Conservation (phyloP, 768 basidiomycete genomes). For the Naganishia vaughanmartiniae region DNA sequence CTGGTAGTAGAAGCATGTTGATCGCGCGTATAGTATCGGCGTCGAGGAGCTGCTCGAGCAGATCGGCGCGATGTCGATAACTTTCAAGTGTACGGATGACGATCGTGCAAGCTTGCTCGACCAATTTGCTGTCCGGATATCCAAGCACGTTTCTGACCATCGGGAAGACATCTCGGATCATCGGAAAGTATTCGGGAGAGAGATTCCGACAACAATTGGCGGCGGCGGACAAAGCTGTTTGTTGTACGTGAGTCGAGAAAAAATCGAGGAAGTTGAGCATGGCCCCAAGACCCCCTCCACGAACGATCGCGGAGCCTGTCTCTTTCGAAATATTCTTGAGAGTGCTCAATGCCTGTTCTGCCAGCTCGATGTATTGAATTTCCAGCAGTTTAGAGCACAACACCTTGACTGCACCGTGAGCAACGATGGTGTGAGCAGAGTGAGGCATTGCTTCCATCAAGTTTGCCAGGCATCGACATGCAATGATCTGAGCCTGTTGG, state of each 20-base stretch:
- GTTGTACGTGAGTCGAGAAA: conserved; percentile 95
- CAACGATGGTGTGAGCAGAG: conserved; percentile 93
- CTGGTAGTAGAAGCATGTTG: conserved; percentile 77
- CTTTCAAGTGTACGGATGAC: conserved; percentile 92
- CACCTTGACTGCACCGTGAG: conserved; percentile 96
- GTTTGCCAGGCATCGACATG: conserved; percentile 94
- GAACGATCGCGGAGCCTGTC: conserved; percentile 90
- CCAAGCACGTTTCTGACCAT: conserved; percentile 87
- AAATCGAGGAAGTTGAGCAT: conserved; percentile 95
- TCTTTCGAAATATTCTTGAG: conserved; percentile 98
- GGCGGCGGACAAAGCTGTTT: conserved; percentile 92
- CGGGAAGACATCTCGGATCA: conserved; percentile 77
- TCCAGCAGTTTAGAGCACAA: conserved; percentile 95
- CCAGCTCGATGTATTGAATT: conserved; percentile 96
- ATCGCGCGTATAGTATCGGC: conserved; percentile 74
- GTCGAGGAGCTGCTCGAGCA: conserved; percentile 78
- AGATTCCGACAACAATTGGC: conserved; percentile 95
- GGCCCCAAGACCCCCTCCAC: conserved; percentile 89
- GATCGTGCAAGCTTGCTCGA: conserved; percentile 91
- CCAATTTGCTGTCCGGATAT: conserved; percentile 92
- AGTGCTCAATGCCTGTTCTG: conserved; percentile 73
- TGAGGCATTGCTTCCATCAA: conserved; percentile 98
- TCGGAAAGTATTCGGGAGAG: conserved; percentile 79
- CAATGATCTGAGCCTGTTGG: conserved; percentile 85
- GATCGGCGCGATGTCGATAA: conserved; percentile 79